Percentiles rank a stretch among this genome's conserved stretches.
Conservation (phyloP, 768 basidiomycete genomes). For the Crepidotus variabilis region DNA sequence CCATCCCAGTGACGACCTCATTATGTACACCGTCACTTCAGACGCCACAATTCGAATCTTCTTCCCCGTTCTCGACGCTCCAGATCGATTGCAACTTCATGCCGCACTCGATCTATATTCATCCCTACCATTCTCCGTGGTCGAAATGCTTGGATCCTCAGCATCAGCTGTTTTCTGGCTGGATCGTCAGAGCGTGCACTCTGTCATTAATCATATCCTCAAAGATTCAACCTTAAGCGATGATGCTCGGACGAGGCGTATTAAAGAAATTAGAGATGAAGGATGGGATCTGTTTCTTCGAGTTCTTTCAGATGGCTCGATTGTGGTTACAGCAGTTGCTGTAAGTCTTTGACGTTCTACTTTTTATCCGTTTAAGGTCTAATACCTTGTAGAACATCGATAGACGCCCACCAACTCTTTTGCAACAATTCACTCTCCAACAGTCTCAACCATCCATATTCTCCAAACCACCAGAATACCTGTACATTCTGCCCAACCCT, state of each 20-base stretch:
- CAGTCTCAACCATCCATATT: conserved; percentile 53
- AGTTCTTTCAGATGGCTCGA: conserved; percentile 67
- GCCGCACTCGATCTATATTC: conserved; percentile 69
- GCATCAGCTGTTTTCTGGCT: conserved; percentile 64
- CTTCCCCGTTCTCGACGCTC: conserved; percentile 83
- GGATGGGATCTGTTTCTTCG: conserved; percentile 80
- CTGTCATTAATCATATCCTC: conserved; percentile 41
- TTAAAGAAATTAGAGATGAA: conserved; percentile 64
- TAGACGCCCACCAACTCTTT: conserved; percentile 78
- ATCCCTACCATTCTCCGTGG: conserved; percentile 43
- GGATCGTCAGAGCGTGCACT: conserved; percentile 56
- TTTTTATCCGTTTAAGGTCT: not conserved
- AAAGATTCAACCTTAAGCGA: conserved; percentile 33
- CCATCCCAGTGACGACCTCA: conserved; percentile 60
- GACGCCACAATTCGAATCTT: conserved; percentile 84
- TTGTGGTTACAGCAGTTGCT: conserved; percentile 67
- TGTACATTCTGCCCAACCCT: conserved; percentile 50
- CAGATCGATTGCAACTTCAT: conserved; percentile 81
- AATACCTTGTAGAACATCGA: conserved; percentile 70
- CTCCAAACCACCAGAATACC: conserved; percentile 42
- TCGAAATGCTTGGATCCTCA: conserved; percentile 25
- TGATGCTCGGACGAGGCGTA: conserved; percentile 40
- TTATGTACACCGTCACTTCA: conserved; percentile 80
- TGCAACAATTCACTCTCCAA: conserved; percentile 71
- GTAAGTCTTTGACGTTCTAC: conserved; percentile 39